Conservation (phyloP, 441 rosid genomes). For the Gossypium aridum region DNA sequence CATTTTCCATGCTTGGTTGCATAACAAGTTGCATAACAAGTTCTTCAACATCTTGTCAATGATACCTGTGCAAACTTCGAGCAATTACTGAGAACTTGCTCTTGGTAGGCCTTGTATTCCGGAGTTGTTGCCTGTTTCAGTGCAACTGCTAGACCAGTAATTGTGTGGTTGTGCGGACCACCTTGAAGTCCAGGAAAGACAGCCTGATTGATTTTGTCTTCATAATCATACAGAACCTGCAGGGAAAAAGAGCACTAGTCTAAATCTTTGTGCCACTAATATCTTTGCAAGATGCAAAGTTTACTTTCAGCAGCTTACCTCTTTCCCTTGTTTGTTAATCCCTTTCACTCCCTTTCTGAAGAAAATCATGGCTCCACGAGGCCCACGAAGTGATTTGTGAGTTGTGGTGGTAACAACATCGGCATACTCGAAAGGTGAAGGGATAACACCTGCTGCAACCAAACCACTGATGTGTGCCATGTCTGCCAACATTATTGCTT, state of each 20-base stretch:
- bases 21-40: constrained; percentile 12
- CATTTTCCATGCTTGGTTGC: background rate
- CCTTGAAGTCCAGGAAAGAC: constrained; percentile 99
- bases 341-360: constrained; percentile 90
- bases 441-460: constrained; percentile 96
- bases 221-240: constrained; percentile 82
- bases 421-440: constrained; percentile 96
- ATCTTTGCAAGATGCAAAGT: background rate
- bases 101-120: constrained; percentile 90
- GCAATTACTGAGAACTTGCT: constrained; percentile 81
- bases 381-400: constrained; percentile 97
- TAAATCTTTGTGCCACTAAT: constrained; percentile 9
- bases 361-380: constrained; percentile 99
- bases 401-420: constrained; percentile 96
- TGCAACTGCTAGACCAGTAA: constrained; percentile 90
- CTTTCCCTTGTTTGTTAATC: constrained; percentile 89
- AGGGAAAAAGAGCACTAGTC: constrained; percentile 15
- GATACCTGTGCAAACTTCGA: constrained; percentile 78
- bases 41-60: background rate
- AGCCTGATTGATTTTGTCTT: constrained; percentile 95
- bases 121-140: constrained; percentile 84
- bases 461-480: constrained; percentile 98
- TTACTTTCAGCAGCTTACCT: constrained; percentile 36
- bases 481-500: constrained; percentile 84
- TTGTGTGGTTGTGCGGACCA: constrained; percentile 97